Base-by-base conservation (phyloP, 148 eudicot species). In the Chenopodium quinoa region DNA sequence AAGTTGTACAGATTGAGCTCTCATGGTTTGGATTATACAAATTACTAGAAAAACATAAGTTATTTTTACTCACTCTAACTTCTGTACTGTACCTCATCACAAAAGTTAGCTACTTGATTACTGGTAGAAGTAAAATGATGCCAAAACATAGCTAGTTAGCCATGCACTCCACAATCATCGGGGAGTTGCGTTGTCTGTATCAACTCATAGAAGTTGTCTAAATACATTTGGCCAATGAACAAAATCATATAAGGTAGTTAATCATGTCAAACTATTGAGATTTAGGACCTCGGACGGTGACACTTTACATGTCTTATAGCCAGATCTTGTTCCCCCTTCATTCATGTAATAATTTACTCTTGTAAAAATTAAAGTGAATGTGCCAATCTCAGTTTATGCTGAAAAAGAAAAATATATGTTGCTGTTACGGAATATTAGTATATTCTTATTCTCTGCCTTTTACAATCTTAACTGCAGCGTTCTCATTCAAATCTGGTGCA, bases 401-500 rank as follows among this genome's bases (percentile, higher is more conserved):
- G 44, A 40, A 5, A 19, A 27, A 27, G 27, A 27, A 27, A 8
- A 17, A 5, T 17, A 25, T 19, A 1, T 71, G 74, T 7, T 71
- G 25, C 50, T 71, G 16, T 2, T 37, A 44, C 7, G 8, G 14
- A 5, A 9, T 71, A 40, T 6, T 40, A 6, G 7, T 12, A 56
- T n/a, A 56, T 22, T n/a, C 50, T 58, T 31, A 62, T 34, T 78
- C 52, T 79, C 48, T 27, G 23, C 82, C 81, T 79, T 79, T 16
- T 4, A 54, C 60, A 54, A 54, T 11, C 19, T 27, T 73, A 25
- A 44, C 22, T 90, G 87, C 97, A 97, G 99, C 86, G 84, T 97
- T 81, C 82, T 97, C 19, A 95, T 97, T 85, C 99, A 97, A 73
- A 89, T 97, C 76, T 97, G 99, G 99, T 97, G 97, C 83, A 97